These are phyloP conservation scores for Starmerella cellae DNA, from an alignment of 805 yeast genomes.

Conservation along the genomic window DNA sequence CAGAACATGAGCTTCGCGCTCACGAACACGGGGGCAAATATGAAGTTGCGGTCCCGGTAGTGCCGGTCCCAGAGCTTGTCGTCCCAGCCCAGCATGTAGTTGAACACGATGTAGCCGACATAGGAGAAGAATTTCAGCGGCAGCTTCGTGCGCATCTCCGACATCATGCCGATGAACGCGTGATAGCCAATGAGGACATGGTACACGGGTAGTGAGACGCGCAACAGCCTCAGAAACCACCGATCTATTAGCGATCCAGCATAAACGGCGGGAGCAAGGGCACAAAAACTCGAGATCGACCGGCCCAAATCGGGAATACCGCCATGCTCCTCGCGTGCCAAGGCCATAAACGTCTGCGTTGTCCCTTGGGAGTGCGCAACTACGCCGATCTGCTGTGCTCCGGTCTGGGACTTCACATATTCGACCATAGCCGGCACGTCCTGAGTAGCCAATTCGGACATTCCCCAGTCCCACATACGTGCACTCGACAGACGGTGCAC, in stretches of 20 bases:
- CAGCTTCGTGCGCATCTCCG: constrained; percentile 39
- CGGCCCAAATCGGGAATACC: constrained; percentile 34
- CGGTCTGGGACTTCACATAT: constrained; percentile 36
- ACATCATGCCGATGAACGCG: constrained; percentile 68
- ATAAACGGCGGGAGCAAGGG: constrained; percentile 82
- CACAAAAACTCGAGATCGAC: constrained; percentile 54
- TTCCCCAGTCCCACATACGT: constrained; percentile 87
- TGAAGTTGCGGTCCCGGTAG: constrained; percentile 58
- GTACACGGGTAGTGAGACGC: constrained; percentile 22
- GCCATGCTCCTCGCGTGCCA: constrained; percentile 34
- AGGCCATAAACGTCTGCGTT: constrained; percentile 62
- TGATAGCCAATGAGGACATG: constrained; percentile 53
- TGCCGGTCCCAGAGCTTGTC: constrained; percentile 61
- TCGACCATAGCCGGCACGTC: constrained; percentile 68
- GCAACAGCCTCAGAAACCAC: constrained; percentile 26
- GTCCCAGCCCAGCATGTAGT: constrained; percentile 77
- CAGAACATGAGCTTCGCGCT: constrained; percentile 75
- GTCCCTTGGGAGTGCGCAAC: constrained; percentile 92
- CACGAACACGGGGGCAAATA: constrained; percentile 76
- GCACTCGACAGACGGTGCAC: constrained; percentile 32
- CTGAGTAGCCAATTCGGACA: constrained; percentile 62
- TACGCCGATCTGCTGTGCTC: constrained; percentile 36
- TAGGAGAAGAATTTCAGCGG: constrained; percentile 46
- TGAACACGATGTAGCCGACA: constrained; percentile 69
- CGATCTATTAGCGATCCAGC: constrained; percentile 65